Evolutionary conservation across 441 rosid species (phyloP).

Genomic region (Viola pubescens): DNA sequence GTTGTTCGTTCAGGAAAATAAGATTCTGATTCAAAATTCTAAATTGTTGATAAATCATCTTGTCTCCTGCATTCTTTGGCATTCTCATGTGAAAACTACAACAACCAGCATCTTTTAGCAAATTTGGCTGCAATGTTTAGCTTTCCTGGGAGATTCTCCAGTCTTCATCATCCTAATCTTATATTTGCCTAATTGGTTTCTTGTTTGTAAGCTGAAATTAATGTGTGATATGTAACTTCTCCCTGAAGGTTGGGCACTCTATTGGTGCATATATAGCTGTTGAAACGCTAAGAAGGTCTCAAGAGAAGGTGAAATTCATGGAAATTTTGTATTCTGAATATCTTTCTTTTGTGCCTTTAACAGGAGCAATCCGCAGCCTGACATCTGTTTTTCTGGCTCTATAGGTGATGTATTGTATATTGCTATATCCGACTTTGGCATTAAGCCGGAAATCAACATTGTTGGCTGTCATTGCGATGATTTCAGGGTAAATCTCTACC

Average conservation of each 20-base stretch:
- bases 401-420: constrained; percentile 50
- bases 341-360: background rate
- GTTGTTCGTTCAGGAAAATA: too few species aligned
- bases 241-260: constrained; percentile 73
- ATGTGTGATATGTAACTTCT: constrained; percentile 15
- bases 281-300: constrained; percentile 39
- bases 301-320: constrained; percentile 40
- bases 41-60: too few species aligned
- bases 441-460: constrained; percentile 44
- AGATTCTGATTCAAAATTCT: too few species aligned
- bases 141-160: too few species aligned
- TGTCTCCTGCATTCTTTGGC: too few species aligned
- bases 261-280: constrained; percentile 68
- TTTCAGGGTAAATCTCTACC: constrained; percentile 42
- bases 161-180: too few species aligned
- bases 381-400: constrained; percentile 14
- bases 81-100: too few species aligned
- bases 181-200: too few species aligned
- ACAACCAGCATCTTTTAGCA: too few species aligned
- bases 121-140: too few species aligned
- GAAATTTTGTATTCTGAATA: constrained; percentile 7
- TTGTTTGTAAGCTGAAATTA: background rate
- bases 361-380: background rate
- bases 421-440: constrained; percentile 72
- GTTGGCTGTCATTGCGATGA: constrained; percentile 44